A percentile compares a stretch with the other conserved stretches of the same genome.
Conservation (phyloP, 495 filamentous ascomycete genomes). For the Amniculicola lignicola region DNA sequence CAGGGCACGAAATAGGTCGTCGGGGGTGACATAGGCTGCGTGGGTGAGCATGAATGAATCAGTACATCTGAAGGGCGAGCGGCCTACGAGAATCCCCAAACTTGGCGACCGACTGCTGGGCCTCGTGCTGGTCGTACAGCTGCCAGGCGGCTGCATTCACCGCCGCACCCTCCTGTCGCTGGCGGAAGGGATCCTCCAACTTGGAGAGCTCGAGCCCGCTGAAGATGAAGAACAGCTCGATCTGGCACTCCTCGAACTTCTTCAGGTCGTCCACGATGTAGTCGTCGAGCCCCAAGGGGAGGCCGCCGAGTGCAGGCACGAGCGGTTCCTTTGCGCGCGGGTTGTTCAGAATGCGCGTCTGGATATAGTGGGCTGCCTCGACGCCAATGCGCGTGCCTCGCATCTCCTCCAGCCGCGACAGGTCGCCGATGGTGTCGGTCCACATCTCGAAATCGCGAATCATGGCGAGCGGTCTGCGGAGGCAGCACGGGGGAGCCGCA, state of each 20-base stretch:
- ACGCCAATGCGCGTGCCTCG: constrained; percentile 73
- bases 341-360: constrained; percentile 61
- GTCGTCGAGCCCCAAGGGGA: constrained; percentile 69
- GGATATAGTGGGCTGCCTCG: constrained; percentile 86
- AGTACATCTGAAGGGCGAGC: not conserved
- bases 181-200: constrained; percentile 58
- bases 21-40: constrained; percentile 31
- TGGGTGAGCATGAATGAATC: not conserved
- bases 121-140: constrained; percentile 75
- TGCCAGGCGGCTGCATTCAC: constrained; percentile 68
- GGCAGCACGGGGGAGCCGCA: too few relatives aligned
- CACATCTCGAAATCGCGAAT: constrained; percentile 62
- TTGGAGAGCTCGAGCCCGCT: constrained; percentile 75
- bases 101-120: constrained; percentile 71
- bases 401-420: constrained; percentile 59
- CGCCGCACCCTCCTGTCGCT: constrained; percentile 42
- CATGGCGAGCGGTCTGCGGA: constrained; percentile 42
- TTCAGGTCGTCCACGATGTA: constrained; percentile 73
- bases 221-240: constrained; percentile 81
- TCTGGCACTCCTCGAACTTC: constrained; percentile 59
- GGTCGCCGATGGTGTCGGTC: constrained; percentile 49
- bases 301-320: constrained; percentile 82
- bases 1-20: constrained; percentile 43
- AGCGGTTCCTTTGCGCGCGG: constrained; percentile 74
- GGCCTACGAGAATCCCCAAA: constrained; percentile 78